Conservation (phyloP, 148 eudicot species). For the Polygonum maritimum region DNA sequence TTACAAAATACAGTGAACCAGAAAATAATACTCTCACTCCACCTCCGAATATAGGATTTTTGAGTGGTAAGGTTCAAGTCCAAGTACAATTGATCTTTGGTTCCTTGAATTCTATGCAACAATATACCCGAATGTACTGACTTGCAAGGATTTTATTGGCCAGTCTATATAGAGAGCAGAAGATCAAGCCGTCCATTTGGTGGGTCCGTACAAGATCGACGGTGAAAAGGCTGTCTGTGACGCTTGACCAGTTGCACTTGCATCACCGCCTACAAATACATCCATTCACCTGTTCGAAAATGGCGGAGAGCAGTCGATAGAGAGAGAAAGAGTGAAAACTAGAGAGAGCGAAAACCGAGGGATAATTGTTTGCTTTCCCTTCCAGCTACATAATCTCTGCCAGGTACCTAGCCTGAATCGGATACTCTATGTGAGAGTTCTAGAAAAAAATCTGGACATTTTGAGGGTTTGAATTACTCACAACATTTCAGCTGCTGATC, state of each 20-base stretch:
- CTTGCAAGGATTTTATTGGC: background rate
- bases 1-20: too few species aligned
- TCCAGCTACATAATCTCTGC: background rate
- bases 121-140: background rate
- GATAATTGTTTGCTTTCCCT: background rate
- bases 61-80: background rate
- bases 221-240: background rate
- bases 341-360: background rate
- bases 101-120: background rate
- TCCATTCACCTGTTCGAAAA: background rate
- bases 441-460: background rate
- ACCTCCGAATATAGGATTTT: too few species aligned
- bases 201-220: background rate
- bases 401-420: background rate
- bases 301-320: background rate
- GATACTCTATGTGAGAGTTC: background rate
- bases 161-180: background rate
- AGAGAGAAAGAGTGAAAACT: background rate
- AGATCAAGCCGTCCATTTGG: constrained; percentile 1
- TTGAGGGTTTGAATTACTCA: background rate
- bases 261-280: background rate
- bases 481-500: background rate
- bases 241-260: background rate
- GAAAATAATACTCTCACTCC: too few species aligned
- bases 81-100: background rate